Evolutionary conservation across 2,329 filamentous ascomycete genomes (phyloP).

Genomic region (Monilinia fructigena): DNA sequence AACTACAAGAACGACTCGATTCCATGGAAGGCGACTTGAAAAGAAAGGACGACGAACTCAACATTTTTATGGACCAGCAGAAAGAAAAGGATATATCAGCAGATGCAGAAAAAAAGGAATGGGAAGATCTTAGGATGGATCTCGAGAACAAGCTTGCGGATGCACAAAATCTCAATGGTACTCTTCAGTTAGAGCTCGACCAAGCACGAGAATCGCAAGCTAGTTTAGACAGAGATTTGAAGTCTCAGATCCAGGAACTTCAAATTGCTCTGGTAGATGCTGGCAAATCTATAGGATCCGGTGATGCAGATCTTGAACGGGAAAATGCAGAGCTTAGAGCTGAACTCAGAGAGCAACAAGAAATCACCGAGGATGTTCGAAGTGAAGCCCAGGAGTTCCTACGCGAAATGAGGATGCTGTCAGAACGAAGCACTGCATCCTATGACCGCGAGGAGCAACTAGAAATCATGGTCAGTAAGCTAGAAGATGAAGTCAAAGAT

Average conservation of each 20-base stretch:
- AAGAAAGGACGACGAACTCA: conserved; percentile 70
- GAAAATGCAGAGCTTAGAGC: conserved; percentile 69
- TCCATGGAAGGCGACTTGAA: conserved; percentile 67
- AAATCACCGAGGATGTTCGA: conserved; percentile 82
- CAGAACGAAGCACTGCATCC: conserved; percentile 72
- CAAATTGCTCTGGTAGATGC: conserved; percentile 40
- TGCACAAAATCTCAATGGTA: conserved; percentile 74
- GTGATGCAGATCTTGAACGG: conserved; percentile 53
- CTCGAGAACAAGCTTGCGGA: conserved; percentile 74
- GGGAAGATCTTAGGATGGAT: conserved; percentile 61
- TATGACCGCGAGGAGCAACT: conserved; percentile 82
- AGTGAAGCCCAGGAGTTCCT: conserved; percentile 80
- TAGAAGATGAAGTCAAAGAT: conserved; percentile 81
- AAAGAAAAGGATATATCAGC: conserved; percentile 52
- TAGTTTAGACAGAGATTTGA: conserved; percentile 60
- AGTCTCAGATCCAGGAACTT: conserved; percentile 59
- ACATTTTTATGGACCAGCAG: conserved; percentile 57
- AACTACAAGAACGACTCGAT: conserved; percentile 72
- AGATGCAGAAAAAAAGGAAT: conserved; percentile 67
- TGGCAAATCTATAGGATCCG: conserved; percentile 36
- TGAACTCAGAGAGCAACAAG: conserved; percentile 70
- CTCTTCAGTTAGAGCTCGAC: conserved; percentile 76
- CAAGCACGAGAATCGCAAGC: conserved; percentile 68
- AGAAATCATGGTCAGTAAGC: conserved; percentile 67
- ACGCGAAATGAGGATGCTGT: conserved; percentile 83